Base-by-base conservation (phyloP, 2,329 filamentous ascomycete genomes). In the Zymoseptoria tritici region DNA sequence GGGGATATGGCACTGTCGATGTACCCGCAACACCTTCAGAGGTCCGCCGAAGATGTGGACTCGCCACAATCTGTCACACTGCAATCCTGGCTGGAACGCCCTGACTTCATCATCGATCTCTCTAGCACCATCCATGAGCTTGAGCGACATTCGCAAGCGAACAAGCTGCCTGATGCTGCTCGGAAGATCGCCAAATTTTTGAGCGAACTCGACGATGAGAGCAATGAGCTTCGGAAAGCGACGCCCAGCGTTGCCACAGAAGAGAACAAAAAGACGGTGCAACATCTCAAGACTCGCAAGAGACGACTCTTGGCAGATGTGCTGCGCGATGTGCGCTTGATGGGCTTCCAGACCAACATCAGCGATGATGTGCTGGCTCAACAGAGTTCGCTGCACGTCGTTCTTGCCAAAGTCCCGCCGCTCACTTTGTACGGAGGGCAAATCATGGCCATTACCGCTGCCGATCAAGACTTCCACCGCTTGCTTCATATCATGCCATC, bases 221-320 rank as follows among this genome's bases (percentile, higher is more conserved):
- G 91, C 64, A 77, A 82, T 2, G 85, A 91, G 61, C 83, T 97
- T 60, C 88, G 88, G 64, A 90, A 91, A 60, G 88, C 91, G 64
- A 99, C 94, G 0, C 94, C 94, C 0, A 79, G 83, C 0, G 81
- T 82, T n/a, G 76, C 96, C 52, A 96, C 84, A 0, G 90, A 96
- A 24, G 92, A 96, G 51, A 97, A 94, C 73, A 93, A 92, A 71
- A 83, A 86, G 9, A 74, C 83, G 16, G 85, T 97, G 62, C 92
- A 95, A 74, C 90, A 97, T 72, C 84, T 97, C 66, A 97, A 97
- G 78, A 86, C 85, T 2, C 84, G 90, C 68, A 99, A 99, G 76
- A 85, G 91, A 51, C 92, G 91, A 67, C 82, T 97, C 13, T 94
- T 96, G 68, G 89, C 91, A 0, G 93, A 97, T 67, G 92, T 89